Conservation (phyloP, 148 eudicot species). For the Simmondsia chinensis region DNA sequence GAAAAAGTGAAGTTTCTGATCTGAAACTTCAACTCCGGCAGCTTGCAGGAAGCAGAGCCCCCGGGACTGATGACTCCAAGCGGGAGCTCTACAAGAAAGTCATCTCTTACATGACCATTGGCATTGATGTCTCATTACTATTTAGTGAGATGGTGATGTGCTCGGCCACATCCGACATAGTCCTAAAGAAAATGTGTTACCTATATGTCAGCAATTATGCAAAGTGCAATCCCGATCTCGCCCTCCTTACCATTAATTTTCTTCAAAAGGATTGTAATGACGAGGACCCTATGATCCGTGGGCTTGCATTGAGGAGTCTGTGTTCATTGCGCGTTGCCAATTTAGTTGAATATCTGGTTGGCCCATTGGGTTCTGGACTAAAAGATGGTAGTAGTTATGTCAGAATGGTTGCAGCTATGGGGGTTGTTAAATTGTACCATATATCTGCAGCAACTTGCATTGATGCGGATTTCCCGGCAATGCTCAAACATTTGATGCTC, state of each 20-base stretch:
- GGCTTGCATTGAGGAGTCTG: constrained; percentile 94
- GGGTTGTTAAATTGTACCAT: constrained; percentile 91
- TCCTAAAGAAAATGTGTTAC: constrained; percentile 96
- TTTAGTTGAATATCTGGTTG: constrained; percentile 94
- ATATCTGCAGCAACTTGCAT: constrained; percentile 80
- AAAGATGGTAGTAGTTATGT: constrained; percentile 88
- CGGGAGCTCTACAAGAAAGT: constrained; percentile 94
- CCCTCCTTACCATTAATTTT: constrained; percentile 89
- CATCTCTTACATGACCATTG: constrained; percentile 95
- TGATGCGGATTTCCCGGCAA: constrained; percentile 72
- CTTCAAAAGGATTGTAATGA: constrained; percentile 96
- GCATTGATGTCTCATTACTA: constrained; percentile 83
- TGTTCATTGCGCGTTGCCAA: constrained; percentile 81
- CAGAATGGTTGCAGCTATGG: constrained; percentile 77
- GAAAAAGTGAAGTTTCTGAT: constrained; percentile 96
- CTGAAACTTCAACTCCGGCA: constrained; percentile 84
- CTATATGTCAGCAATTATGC: constrained; percentile 95
- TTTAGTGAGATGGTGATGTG: constrained; percentile 99
- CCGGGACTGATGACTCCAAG: constrained; percentile 78
- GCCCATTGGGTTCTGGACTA: constrained; percentile 79
- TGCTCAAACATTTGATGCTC: constrained; percentile 88
- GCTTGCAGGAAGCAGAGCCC: constrained; percentile 88
- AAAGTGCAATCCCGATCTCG: constrained; percentile 81
- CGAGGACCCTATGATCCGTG: constrained; percentile 95
- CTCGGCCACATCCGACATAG: constrained; percentile 94